Conservation (phyloP, 2,329 filamentous ascomycete species). For the Penicillium sp. region DNA sequence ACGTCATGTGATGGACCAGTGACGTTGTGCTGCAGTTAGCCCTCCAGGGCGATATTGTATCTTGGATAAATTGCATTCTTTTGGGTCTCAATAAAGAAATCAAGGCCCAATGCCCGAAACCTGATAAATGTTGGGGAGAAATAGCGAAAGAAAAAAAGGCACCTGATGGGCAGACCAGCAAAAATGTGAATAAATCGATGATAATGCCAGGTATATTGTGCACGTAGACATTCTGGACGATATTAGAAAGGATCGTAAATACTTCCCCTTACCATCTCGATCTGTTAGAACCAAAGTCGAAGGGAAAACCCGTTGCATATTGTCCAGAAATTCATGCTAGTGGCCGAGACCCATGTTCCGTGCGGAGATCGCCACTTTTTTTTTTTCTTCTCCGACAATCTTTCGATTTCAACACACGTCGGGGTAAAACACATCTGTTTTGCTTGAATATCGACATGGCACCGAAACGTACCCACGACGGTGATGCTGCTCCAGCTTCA, state of each 20-base stretch:
- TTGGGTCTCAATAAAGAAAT: neutral
- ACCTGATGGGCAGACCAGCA: neutral
- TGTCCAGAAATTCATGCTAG: neutral
- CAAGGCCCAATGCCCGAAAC: neutral
- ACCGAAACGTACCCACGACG: conserved; percentile 50
- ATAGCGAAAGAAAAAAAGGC: neutral
- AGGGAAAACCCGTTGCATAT: neutral
- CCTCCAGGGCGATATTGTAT: neutral
- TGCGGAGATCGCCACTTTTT: conserved; percentile 17
- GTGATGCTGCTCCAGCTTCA: conserved; percentile 27
- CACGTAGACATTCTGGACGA: neutral
- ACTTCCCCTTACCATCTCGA: neutral
- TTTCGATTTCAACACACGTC: conserved; percentile 1
- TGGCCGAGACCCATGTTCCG: conserved; percentile 5
- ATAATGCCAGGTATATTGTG: neutral
- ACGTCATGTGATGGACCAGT: conserved; percentile 10
- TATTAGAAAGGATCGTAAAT: neutral
- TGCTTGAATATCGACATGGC: conserved; percentile 41
- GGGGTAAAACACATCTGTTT: neutral
- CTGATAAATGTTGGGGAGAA: neutral
- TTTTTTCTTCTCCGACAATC: conserved; percentile 11
- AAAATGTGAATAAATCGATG: neutral
- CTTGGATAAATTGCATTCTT: neutral
- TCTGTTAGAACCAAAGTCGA: neutral
- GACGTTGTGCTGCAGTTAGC: conserved; percentile 1